Percentiles rank a stretch among this genome's conserved stretches.
Conservation (phyloP, 805 yeast species). For the Saccharomyces mikatae region DNA sequence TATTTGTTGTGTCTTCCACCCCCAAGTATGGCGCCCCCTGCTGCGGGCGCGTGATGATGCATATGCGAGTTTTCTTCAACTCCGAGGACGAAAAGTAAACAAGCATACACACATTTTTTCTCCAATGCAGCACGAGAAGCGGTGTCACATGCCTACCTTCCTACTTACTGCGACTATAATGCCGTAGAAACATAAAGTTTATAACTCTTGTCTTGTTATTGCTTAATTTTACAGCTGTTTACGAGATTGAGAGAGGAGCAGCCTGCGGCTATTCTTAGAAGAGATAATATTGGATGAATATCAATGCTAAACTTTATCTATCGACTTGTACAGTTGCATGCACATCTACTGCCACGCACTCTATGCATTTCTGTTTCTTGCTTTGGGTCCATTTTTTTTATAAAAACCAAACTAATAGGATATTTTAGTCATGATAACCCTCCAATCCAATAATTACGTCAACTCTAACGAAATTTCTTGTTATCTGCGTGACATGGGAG, state of each 20-base stretch:
- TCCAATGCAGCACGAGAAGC: neutral
- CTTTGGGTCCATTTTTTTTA: too few relatives aligned
- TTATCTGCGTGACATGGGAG: neutral
- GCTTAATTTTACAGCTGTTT: neutral
- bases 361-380: neutral
- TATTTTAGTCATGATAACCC: neutral
- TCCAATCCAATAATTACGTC: neutral
- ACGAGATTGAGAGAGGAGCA: neutral
- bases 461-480: neutral
- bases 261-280: neutral
- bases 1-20: neutral
- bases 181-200: neutral
- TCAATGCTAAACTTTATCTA: neutral
- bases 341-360: neutral
- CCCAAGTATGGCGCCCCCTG: neutral
- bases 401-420: too few relatives aligned
- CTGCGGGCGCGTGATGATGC: neutral
- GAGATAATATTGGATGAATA: neutral
- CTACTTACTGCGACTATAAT: neutral
- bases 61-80: neutral
- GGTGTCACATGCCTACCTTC: neutral
- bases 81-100: neutral
- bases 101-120: neutral
- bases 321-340: neutral
- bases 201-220: neutral